Evolutionary conservation across 768 basidiomycete species (phyloP), one percentile per base, ranked within the genome.

Genomic region (Auricularia auricula-judae): DNA sequence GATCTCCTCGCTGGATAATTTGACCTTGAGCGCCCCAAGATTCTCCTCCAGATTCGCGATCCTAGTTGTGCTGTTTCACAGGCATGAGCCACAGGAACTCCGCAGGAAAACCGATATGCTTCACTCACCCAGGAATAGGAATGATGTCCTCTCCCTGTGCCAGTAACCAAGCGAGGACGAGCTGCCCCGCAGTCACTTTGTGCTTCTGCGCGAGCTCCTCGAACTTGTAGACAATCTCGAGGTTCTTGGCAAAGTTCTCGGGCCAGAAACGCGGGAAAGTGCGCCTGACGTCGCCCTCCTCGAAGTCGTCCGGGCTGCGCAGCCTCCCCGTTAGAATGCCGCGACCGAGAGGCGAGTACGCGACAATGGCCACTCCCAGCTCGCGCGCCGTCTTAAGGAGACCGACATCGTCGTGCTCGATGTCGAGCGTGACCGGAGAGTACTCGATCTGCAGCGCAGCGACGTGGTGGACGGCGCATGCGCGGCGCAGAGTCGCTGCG

Each of bases 281-380:
- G 3, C 70, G 65, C 5, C 76, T 66, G 56, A 72, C 53, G 64
- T 78, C 76, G 23, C 62, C 70, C 5, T 68, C 70, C 2, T 68
- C 64, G 58, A 77, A 69, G 59, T 75, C 74, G 21, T 66, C 69
- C 0, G 66, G 69, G 33, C 66, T 66, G 58, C 64, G 61, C 67
- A 33, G 69, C 65, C 62, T 68, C 4, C 75, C 75, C 7, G 70
- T 76, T n/a, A 79, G 64, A 18, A 78, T 69, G 14, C 79, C 78
- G 51, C 75, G 71, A 2, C 76, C 75, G 16, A 76, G 67, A 7
- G 76, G 76, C 23, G 70, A 70, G 44, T 77, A 77, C 14, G 72
- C 72, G 3, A 77, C 74, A 42, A 77, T 62, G 18, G 70, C 69
- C 3, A 76, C 71, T 2, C 76, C 75, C 21, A 70, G 65, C 66